phyloP scores from a whole-genome alignment of 1,139 yeast species.

The Geotrichum bryndzae region DNA sequence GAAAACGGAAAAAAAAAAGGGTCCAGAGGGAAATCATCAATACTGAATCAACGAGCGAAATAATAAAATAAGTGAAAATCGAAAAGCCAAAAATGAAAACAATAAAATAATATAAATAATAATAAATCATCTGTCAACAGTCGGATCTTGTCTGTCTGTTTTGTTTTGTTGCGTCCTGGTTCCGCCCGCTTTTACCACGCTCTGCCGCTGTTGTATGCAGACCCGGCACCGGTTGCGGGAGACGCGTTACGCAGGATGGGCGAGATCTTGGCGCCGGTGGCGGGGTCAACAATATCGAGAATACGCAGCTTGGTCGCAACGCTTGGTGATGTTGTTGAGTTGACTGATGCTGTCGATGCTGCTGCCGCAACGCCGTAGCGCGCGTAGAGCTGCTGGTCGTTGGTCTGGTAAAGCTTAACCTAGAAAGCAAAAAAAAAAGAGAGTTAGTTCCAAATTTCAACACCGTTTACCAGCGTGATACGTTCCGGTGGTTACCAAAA shows the following conservation, averaged over 20 bases:
- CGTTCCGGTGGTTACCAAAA: neutral
- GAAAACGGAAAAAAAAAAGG: neutral
- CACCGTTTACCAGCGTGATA: too few species aligned
- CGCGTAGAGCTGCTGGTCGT: neutral
- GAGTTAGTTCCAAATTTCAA: too few species aligned
- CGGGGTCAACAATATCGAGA: constrained; percentile 66
- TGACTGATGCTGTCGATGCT: neutral
- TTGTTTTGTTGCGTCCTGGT: neutral
- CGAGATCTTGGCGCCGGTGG: constrained; percentile 53
- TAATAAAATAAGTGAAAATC: neutral
- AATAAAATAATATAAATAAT: neutral
- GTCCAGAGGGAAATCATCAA: neutral
- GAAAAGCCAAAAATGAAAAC: neutral
- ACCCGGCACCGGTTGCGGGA: constrained; percentile 41
- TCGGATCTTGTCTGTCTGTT: neutral
- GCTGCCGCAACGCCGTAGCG: constrained; percentile 1
- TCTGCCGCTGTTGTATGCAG: neutral
- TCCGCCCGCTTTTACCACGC: neutral
- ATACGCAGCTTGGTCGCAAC: constrained; percentile 41
- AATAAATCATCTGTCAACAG: neutral
- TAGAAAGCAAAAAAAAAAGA: neutral
- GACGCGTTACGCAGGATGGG: constrained; percentile 4
- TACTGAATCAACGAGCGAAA: neutral
- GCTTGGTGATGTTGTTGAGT: constrained; percentile 41
- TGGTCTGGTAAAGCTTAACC: neutral